Conservation (phyloP, 202 grass and related monocot genomes). For the Setaria italica region DNA sequence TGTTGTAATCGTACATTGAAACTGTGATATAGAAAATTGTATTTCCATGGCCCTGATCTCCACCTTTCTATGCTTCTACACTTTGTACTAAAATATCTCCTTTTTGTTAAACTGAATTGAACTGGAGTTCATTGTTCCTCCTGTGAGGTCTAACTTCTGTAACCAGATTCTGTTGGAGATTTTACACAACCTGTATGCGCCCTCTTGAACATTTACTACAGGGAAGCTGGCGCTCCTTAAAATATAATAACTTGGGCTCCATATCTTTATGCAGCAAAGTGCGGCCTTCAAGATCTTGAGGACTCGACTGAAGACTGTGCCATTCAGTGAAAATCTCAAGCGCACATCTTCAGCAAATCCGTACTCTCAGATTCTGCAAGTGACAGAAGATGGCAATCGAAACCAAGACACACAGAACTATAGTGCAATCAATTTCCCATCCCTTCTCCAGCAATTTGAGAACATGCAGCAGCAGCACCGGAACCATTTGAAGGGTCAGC, state of each 20-base stretch:
- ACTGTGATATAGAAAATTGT: constrained; percentile 27
- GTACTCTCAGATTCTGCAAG: constrained; percentile 77
- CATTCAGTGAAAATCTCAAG: constrained; percentile 84
- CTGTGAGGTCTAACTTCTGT: background rate
- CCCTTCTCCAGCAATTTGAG: constrained; percentile 76
- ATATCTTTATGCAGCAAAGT: constrained; percentile 84
- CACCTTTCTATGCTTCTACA: constrained; percentile 16
- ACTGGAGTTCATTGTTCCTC: background rate
- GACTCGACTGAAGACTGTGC: constrained; percentile 95
- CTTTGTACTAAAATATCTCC: background rate
- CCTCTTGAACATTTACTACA: constrained; percentile 6
- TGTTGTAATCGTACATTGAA: background rate
- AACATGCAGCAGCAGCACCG: constrained; percentile 77
- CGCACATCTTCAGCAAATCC: constrained; percentile 63
- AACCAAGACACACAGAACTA: constrained; percentile 72
- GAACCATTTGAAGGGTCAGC: constrained; percentile 59
- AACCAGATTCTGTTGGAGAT: constrained; percentile 23
- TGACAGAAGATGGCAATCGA: constrained; percentile 71
- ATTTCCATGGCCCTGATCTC: constrained; percentile 3
- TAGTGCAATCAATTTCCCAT: constrained; percentile 77
- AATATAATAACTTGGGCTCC: constrained; percentile 33
- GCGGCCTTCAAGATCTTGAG: constrained; percentile 92
- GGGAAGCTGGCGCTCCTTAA: background rate
- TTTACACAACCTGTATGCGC: background rate
- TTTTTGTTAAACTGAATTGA: constrained; percentile 9